A percentile compares a stretch with the other conserved stretches of the same genome.
Conservation (phyloP, 2,329 filamentous ascomycete genomes). For the Fusarium algeriense region DNA sequence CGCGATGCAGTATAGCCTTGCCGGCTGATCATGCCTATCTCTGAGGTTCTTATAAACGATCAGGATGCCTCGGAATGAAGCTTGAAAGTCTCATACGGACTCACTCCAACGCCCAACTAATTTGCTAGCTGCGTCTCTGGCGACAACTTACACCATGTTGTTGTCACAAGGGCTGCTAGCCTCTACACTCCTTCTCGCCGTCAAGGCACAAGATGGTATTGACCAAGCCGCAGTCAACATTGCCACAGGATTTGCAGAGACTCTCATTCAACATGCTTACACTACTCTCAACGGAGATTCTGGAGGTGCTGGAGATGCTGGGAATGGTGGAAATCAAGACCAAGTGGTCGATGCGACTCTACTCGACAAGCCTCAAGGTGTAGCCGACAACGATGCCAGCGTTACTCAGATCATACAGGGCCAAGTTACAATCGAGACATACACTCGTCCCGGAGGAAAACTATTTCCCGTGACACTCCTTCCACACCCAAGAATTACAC, state of each 20-base stretch:
- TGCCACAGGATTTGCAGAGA: slow-evolving; percentile 24
- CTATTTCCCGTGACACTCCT: slow-evolving; percentile 29
- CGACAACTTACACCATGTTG: slow-evolving; percentile 39
- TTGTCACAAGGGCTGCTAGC: slow-evolving; percentile 38
- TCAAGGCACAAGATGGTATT: slow-evolving; percentile 27
- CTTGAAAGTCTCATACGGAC: slow-evolving; percentile 1
- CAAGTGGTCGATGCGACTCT: slow-evolving; percentile 27
- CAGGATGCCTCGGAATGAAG: neutral
- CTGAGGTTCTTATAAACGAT: slow-evolving; percentile 29
- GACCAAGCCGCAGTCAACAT: slow-evolving; percentile 28
- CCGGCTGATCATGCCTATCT: neutral
- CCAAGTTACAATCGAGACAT: slow-evolving; percentile 16
- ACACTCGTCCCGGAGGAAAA: slow-evolving; percentile 17
- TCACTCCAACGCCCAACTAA: slow-evolving; percentile 19
- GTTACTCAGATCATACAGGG: slow-evolving; percentile 8
- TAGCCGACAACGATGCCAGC: slow-evolving; percentile 1
- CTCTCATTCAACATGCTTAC: slow-evolving; percentile 27
- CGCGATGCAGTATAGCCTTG: slow-evolving; percentile 1
- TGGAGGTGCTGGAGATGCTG: slow-evolving; percentile 11
- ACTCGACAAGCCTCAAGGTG: slow-evolving; percentile 4
- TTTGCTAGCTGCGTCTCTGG: slow-evolving; percentile 22
- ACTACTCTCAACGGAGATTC: slow-evolving; percentile 19
- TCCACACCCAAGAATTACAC: slow-evolving; percentile 33
- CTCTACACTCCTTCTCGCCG: slow-evolving; percentile 34
- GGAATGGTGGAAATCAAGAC: slow-evolving; percentile 9